These are phyloP conservation scores for Teratosphaeria nubilosa DNA, from an alignment of 2,329 filamentous ascomycete genomes.

Conservation along the genomic window DNA sequence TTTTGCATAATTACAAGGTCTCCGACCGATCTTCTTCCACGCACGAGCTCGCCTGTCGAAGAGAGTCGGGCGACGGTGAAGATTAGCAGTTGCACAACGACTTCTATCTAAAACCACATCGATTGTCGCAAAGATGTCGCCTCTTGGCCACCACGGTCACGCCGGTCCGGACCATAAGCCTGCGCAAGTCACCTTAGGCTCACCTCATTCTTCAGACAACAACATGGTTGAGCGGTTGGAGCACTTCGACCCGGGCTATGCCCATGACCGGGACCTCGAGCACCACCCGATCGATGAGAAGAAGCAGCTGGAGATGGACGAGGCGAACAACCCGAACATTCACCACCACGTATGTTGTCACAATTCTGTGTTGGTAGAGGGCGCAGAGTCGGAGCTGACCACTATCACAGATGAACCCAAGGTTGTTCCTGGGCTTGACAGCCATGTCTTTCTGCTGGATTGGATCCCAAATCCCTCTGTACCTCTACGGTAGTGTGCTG, in stretches of 20 bases:
- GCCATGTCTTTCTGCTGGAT: constrained; percentile 53
- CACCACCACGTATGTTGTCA: constrained; percentile 7
- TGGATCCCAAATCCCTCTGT: constrained; percentile 50
- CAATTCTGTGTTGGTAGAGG: too few relatives aligned
- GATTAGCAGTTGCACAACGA: background rate
- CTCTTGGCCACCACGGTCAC: background rate
- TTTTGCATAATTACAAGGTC: background rate
- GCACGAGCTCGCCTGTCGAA: background rate
- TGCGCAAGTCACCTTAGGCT: background rate
- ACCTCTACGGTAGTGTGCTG: constrained; percentile 33
- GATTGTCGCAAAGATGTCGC: background rate
- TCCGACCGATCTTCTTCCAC: background rate
- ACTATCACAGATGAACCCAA: constrained; percentile 32
- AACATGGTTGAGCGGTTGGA: constrained; percentile 2
- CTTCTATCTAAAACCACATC: background rate
- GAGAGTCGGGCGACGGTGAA: background rate
- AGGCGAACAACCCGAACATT: constrained; percentile 9
- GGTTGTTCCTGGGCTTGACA: constrained; percentile 41
- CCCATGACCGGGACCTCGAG: constrained; percentile 3
- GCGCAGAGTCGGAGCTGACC: background rate
- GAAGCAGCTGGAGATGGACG: constrained; percentile 3
- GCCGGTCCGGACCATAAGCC: background rate
- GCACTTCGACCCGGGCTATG: constrained; percentile 6
- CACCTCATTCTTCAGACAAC: background rate
- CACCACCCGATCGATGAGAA: background rate